Evolutionary conservation across 768 basidiomycete species (phyloP), one percentile per base, ranked within the genome.

Genomic region (Pulveroboletus sp.): DNA sequence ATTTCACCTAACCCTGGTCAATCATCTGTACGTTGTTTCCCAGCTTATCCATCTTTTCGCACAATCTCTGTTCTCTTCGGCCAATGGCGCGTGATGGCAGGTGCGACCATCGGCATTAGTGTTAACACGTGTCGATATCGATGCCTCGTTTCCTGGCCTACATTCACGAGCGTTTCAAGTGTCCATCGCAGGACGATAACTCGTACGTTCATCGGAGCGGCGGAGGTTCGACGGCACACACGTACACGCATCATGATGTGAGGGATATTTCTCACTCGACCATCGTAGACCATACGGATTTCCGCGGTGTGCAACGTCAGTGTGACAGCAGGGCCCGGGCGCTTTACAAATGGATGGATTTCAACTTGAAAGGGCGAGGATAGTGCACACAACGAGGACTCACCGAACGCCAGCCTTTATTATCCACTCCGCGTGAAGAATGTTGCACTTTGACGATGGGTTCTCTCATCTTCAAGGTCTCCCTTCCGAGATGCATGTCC

Each of bases 181-280:
- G 32, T n/a, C 41, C 10, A 24, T 35, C 20, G 37, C 34, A 19
- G 40, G 44, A 27, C 16, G 25, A 16, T 11, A 19, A 37, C 25
- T 27, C 19, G 36, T 45, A 45, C 45, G 45, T 45, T 34, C 27
- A 45, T 38, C 45, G 45, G 45, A 38, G 13, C 14, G 29, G 29
- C 37, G 45, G 36, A 23, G 6, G 23, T 19, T 27, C 24, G 2
- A 36, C 12, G 34, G 34, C n/a, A 25, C 14, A 45, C 27, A 7
- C 21, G 19, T 14, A 25, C 19, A 17, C 3, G 11, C 27, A 31
- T 19, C 40, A 31, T 10, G 6, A 13, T 14, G 2, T 25, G 34
- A 13, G n/a, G 23, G 34, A 19, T 23, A 23, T 34, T 16, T 29
- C 36, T 27, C 19, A 45, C 34, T 35, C 14, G 34, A 36, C 24